phyloP scores from a whole-genome alignment of 148 eudicot species.

The Salicornia ramosissima region DNA sequence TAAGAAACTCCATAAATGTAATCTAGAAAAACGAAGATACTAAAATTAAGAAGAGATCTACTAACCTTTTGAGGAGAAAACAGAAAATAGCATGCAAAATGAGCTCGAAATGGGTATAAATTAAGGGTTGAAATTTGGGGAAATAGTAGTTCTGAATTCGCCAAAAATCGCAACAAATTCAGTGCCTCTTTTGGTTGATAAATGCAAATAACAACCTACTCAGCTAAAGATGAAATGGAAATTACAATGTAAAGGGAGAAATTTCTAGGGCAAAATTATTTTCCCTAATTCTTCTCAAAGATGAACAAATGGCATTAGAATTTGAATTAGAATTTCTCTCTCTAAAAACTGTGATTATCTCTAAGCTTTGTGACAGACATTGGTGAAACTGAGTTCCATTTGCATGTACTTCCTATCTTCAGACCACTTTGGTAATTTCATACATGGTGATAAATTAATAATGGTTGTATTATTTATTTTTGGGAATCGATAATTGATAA shows the following conservation, averaged over 20 bases:
- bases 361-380: background rate
- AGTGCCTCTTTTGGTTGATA: constrained; percentile 8
- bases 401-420: constrained; percentile 6
- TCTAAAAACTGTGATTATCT: background rate
- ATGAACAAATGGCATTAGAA: constrained; percentile 22
- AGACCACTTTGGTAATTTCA: too few species aligned
- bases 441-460: too few species aligned
- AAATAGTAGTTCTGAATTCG: background rate
- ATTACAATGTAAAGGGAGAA: background rate
- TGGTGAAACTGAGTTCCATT: background rate
- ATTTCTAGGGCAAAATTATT: background rate
- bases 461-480: too few species aligned
- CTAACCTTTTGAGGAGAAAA: constrained; percentile 7
- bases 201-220: background rate
- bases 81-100: constrained; percentile 12
- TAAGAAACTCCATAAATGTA: background rate
- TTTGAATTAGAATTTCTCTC: background rate
- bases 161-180: constrained; percentile 2
- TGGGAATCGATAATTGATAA: too few species aligned
- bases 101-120: background rate
- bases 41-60: background rate
- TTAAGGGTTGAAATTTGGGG: background rate
- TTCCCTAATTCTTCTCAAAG: constrained; percentile 1
- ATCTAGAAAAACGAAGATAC: background rate
- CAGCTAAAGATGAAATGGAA: background rate